Percentiles rank a stretch among this genome's conserved stretches.
These are phyloP conservation scores for Eucalyptus decipiens DNA, from an alignment of 345 rosid genomes.

Conservation along the genomic window DNA sequence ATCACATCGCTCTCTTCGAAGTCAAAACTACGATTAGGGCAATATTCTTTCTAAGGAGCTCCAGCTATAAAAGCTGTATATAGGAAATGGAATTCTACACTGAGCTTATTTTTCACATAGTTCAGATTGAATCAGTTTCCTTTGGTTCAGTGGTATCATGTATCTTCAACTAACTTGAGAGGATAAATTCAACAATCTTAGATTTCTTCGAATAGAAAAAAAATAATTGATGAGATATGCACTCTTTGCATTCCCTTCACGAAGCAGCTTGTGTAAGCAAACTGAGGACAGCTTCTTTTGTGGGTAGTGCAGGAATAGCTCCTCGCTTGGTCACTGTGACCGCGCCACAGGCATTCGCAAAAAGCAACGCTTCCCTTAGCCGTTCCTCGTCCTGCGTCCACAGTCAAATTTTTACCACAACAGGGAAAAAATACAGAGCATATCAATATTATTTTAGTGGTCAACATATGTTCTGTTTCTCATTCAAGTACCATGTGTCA, in stretches of 20 bases:
- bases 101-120: background rate
- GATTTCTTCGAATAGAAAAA: background rate
- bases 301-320: constrained; percentile 89
- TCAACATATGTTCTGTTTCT: background rate
- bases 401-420: background rate
- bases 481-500: background rate
- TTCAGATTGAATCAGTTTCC: too few relatives aligned
- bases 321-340: constrained; percentile 83
- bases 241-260: background rate
- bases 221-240: background rate
- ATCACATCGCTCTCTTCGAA: too few relatives aligned
- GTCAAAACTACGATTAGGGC: background rate
- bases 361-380: constrained; percentile 61
- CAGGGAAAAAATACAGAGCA: background rate
- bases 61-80: background rate
- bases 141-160: too few relatives aligned
- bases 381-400: constrained; percentile 60
- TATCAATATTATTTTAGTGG: background rate
- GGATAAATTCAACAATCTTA: too few relatives aligned
- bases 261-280: constrained; percentile 13
- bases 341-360: constrained; percentile 89
- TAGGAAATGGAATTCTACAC: background rate
- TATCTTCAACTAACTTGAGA: too few relatives aligned
- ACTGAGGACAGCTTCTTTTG: constrained; percentile 49
- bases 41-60: background rate